Evolutionary conservation across 108 stramenopile species (phyloP).

Genomic region (Seminavis robusta): DNA sequence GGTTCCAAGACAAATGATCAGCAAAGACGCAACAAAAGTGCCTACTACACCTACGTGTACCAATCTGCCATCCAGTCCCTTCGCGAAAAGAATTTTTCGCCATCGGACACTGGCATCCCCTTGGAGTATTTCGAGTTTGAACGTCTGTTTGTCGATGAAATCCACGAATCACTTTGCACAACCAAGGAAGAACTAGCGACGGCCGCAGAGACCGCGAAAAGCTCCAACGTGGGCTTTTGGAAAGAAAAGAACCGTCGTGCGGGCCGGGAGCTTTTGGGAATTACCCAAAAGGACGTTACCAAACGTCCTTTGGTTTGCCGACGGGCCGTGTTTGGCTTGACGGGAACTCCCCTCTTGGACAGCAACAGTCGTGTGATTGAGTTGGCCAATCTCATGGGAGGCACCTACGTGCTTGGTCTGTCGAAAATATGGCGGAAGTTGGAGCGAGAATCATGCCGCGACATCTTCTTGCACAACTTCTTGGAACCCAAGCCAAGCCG

Average conservation of each 20-base stretch:
- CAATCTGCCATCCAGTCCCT: constrained; percentile 45
- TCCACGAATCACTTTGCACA: constrained; percentile 62
- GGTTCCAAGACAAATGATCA: constrained; percentile 43
- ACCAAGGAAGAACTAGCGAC: constrained; percentile 35
- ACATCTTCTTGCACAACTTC: constrained; percentile 60
- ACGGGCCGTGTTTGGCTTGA: constrained; percentile 59
- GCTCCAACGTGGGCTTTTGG: constrained; percentile 20
- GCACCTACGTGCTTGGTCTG: constrained; percentile 59
- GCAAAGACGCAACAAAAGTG: constrained; percentile 45
- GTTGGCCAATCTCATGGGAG: constrained; percentile 74
- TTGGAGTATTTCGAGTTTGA: constrained; percentile 78
- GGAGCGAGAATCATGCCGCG: constrained; percentile 59
- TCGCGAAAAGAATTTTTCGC: constrained; percentile 44
- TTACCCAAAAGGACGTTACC: constrained; percentile 45
- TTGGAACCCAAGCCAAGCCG: constrained; percentile 58
- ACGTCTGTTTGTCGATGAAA: constrained; percentile 73
- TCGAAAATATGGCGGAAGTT: constrained; percentile 64
- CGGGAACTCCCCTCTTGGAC: constrained; percentile 74
- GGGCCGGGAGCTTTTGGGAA: constrained; percentile 63
- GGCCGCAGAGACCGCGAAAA: constrained; percentile 5
- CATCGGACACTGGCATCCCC: constrained; percentile 56
- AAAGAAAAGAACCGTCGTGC: constrained; percentile 59
- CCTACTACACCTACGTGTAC: constrained; percentile 59
- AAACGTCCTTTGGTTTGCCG: constrained; percentile 52
- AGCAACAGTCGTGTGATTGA: constrained; percentile 64